Percentiles rank a stretch among this genome's conserved stretches.
phyloP scores from a whole-genome alignment of 2,329 filamentous ascomycete species.

The Ophiostoma ulmi region DNA sequence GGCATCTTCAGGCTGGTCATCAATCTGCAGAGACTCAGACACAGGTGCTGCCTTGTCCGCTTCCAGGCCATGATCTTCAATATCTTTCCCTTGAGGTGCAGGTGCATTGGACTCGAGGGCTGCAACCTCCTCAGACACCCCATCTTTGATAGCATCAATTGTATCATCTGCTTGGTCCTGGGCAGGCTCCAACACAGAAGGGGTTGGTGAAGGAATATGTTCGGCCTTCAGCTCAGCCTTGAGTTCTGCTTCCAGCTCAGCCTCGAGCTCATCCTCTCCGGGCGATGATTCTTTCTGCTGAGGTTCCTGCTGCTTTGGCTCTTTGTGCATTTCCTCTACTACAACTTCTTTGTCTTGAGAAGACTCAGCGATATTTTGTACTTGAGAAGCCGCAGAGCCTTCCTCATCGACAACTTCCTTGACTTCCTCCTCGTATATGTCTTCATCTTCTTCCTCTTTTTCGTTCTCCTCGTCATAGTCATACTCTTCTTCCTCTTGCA shows the following conservation, averaged over 20 bases:
- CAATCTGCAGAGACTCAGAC: background rate
- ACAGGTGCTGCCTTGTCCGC: background rate
- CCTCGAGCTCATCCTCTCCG: background rate
- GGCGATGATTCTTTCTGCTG: background rate
- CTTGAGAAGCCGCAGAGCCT: background rate
- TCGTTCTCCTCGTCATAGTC: constrained; percentile 11
- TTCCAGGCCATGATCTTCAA: background rate
- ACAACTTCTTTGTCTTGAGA: constrained; percentile 12
- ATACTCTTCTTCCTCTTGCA: constrained; percentile 8
- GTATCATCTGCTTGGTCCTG: background rate
- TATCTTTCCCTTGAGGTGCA: background rate
- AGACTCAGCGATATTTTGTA: constrained; percentile 13
- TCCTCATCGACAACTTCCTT: background rate
- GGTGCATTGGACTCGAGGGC: background rate
- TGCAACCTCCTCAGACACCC: background rate
- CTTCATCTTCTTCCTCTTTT: constrained; percentile 18
- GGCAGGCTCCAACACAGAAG: background rate
- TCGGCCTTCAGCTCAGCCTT: constrained; percentile 1
- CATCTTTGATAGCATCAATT: background rate
- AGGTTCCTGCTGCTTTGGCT: background rate
- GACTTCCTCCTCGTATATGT: constrained; percentile 14
- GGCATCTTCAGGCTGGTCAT: background rate
- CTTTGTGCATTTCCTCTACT: background rate
- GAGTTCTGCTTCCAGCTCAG: background rate
- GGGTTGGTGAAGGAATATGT: background rate